phyloP scores from a whole-genome alignment of 768 basidiomycete genomes.

The Chiua virens region DNA sequence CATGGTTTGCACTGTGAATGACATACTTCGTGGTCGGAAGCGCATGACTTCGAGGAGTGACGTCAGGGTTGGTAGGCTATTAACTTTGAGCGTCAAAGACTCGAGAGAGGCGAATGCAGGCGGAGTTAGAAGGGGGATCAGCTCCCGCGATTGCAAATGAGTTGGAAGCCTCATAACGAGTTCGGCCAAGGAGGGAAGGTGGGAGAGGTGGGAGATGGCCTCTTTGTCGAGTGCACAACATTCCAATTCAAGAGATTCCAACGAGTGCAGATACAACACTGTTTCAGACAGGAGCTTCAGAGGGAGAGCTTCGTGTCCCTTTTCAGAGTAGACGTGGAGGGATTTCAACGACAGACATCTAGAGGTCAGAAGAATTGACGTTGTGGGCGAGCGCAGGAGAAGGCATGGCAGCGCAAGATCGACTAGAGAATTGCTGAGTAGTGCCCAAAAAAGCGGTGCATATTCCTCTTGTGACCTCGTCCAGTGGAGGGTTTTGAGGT shows the following conservation, averaged over 20 bases:
- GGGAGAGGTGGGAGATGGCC: conserved; percentile 21
- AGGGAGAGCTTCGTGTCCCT: too few species aligned
- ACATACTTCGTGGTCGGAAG: conserved; percentile 12
- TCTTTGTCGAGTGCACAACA: conserved; percentile 22
- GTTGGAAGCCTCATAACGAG: conserved; percentile 16
- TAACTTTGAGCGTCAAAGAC: conserved; percentile 9
- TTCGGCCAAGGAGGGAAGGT: conserved; percentile 11
- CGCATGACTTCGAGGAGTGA: conserved; percentile 19
- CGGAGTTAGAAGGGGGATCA: conserved; percentile 6
- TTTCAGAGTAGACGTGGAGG: conserved; percentile 4
- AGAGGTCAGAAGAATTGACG: conserved; percentile 16
- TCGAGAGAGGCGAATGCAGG: conserved; percentile 18
- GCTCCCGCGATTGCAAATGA: conserved; percentile 13
- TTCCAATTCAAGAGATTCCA: conserved; percentile 16
- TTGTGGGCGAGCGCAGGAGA: conserved; percentile 13
- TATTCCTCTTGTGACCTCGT: conserved; percentile 10
- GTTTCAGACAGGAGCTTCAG: conserved; percentile 22
- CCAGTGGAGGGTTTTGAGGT: conserved; percentile 23
- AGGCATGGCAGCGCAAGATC: conserved; percentile 9
- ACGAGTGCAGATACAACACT: conserved; percentile 15
- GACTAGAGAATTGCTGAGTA: conserved; percentile 23
- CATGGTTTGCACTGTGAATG: conserved; percentile 10
- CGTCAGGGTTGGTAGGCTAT: conserved; percentile 16
- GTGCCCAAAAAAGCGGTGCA: conserved; percentile 18
- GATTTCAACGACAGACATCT: conserved; percentile 20